Evolutionary conservation across 1,284 basidiomycete genomes (phyloP).

Genomic region (Earliella scabrosa): DNA sequence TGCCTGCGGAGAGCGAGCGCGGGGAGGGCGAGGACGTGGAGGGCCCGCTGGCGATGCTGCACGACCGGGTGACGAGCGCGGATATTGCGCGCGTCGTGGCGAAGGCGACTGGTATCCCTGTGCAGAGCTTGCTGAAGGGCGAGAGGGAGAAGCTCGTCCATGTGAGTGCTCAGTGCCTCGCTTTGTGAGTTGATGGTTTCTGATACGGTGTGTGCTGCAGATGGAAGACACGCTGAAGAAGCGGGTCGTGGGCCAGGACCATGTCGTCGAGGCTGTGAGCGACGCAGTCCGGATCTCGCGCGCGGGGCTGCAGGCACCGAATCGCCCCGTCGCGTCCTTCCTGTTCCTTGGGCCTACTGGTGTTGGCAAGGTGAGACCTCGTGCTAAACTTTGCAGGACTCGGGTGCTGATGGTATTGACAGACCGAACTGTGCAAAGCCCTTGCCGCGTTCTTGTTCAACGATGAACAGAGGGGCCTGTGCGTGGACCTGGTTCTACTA

Average conservation of each 20-base stretch:
- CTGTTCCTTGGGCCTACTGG: conserved; percentile 91
- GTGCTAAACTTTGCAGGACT: background rate
- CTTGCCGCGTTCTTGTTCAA: conserved; percentile 88
- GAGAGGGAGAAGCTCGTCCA: conserved; percentile 91
- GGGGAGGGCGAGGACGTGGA: conserved; percentile 48
- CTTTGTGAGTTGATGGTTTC: no score
- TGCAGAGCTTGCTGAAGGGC: conserved; percentile 86
- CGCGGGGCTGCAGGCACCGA: conserved; percentile 87
- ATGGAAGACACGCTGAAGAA: conserved; percentile 83
- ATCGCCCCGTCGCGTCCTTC: conserved; percentile 90
- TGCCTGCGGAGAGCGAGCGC: conserved; percentile 66
- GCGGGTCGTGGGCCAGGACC: conserved; percentile 89
- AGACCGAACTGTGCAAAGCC: conserved; percentile 90
- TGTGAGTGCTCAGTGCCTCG: conserved; percentile 57
- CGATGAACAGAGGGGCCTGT: conserved; percentile 85
- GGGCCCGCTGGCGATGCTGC: conserved; percentile 66
- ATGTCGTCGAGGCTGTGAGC: conserved; percentile 79
- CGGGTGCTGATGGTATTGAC: background rate
- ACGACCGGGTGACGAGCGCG: conserved; percentile 86
- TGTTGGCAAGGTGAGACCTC: conserved; percentile 68
- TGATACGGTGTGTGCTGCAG: conserved; percentile 46
- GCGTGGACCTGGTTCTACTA: conserved; percentile 32
- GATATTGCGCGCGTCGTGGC: conserved; percentile 91
- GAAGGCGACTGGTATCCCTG: conserved; percentile 91
- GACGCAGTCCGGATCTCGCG: conserved; percentile 91